Evolutionary conservation across 2,329 filamentous ascomycete species (phyloP).

Genomic region (Fusarium agapanthi): DNA sequence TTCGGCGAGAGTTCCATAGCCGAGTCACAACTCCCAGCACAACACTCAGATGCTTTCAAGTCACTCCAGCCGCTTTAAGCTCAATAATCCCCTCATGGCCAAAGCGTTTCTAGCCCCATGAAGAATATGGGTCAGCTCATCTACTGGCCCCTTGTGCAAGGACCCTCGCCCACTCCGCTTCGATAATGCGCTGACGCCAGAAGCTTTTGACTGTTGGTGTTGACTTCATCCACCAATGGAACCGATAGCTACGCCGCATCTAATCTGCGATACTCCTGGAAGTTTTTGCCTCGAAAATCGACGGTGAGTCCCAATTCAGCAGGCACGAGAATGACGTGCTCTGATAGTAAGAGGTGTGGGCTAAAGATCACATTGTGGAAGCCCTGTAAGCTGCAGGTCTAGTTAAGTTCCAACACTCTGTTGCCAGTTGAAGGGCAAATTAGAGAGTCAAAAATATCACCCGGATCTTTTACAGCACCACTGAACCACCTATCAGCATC

Average conservation of each 20-base stretch:
- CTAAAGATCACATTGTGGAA: neutral
- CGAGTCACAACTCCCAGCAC: neutral
- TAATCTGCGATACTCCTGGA: slow-evolving; percentile 24
- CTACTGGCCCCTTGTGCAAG: slow-evolving; percentile 18
- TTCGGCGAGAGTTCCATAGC: neutral
- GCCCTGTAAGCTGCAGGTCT: neutral
- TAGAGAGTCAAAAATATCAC: neutral
- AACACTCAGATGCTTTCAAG: neutral
- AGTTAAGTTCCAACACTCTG: neutral
- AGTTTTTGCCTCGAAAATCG: neutral
- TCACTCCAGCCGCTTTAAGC: neutral
- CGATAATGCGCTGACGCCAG: slow-evolving; percentile 17
- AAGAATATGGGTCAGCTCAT: slow-evolving; percentile 22
- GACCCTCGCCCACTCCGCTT: slow-evolving; percentile 27
- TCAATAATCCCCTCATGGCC: slow-evolving; percentile 32
- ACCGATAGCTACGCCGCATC: slow-evolving; percentile 8
- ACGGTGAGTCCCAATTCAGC: slow-evolving; percentile 7
- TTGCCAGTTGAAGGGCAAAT: neutral
- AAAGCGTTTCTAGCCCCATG: slow-evolving; percentile 16
- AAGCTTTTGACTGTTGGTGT: neutral
- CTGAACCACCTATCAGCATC: slow-evolving; percentile 1
- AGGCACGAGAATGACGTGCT: slow-evolving; percentile 21
- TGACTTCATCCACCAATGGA: slow-evolving; percentile 26
- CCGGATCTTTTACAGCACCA: neutral
- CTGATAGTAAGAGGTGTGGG: neutral